phyloP scores from a whole-genome alignment of 108 stramenopile species.

The Skeletonema marinoi region DNA sequence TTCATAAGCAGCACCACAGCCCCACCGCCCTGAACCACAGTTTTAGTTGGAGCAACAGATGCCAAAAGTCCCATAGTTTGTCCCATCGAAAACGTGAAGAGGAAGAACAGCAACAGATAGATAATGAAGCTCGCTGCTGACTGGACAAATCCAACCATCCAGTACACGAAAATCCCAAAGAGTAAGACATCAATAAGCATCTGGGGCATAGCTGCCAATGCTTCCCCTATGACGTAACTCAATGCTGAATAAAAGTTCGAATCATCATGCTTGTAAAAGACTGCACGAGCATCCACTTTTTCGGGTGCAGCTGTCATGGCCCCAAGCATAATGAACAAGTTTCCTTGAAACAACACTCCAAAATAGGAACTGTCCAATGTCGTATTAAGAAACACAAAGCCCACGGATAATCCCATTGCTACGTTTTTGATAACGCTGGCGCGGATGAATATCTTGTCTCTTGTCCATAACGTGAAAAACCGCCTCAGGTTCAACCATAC shows the following conservation, averaged over 20 bases:
- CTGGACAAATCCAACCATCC: slow-evolving; percentile 42
- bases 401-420: slow-evolving; percentile 75
- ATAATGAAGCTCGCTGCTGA: slow-evolving; percentile 28
- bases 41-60: slow-evolving; percentile 34
- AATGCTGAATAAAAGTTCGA: slow-evolving; percentile 63
- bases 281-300: slow-evolving; percentile 47
- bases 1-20: slow-evolving; percentile 42
- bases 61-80: slow-evolving; percentile 34
- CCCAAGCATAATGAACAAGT: slow-evolving; percentile 54
- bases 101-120: slow-evolving; percentile 37
- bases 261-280: slow-evolving; percentile 74
- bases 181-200: slow-evolving; percentile 38
- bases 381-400: slow-evolving; percentile 69
- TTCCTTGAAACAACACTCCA: slow-evolving; percentile 48
- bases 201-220: slow-evolving; percentile 35
- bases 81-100: slow-evolving; percentile 29
- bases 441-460: slow-evolving; percentile 42
- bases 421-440: slow-evolving; percentile 57
- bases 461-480: slow-evolving; percentile 37
- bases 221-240: slow-evolving; percentile 37
- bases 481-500: slow-evolving; percentile 38
- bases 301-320: slow-evolving; percentile 60
- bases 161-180: slow-evolving; percentile 44
- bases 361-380: slow-evolving; percentile 34
- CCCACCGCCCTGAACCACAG: slow-evolving; percentile 32